Evolutionary conservation across 2,329 filamentous ascomycete species (phyloP).

Genomic region (Erysiphe neolycopersici): DNA sequence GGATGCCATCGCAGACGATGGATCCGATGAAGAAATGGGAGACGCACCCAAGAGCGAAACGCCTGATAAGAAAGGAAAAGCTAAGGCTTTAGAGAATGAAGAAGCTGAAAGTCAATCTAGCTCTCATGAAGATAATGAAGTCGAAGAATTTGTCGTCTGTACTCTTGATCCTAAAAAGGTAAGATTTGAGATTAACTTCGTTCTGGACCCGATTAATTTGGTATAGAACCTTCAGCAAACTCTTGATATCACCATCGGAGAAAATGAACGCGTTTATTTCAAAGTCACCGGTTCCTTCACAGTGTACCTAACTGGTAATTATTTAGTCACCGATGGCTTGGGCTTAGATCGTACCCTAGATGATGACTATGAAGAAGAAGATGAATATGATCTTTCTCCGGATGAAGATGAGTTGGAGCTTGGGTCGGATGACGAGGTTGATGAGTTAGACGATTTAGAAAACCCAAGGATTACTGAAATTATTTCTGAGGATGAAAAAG

Average conservation of each 20-base stretch:
- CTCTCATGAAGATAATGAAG: slow-evolving; percentile 24
- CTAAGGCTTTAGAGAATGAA: slow-evolving; percentile 29
- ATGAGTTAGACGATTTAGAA: slow-evolving; percentile 52
- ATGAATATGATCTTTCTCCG: slow-evolving; percentile 58
- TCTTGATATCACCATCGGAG: slow-evolving; percentile 72
- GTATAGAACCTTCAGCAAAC: slow-evolving; percentile 76
- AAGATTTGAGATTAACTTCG: slow-evolving; percentile 14
- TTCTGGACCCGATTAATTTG: neutral
- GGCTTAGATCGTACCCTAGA: slow-evolving; percentile 27
- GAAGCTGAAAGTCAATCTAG: slow-evolving; percentile 26
- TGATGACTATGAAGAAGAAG: slow-evolving; percentile 32
- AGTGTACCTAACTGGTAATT: slow-evolving; percentile 88
- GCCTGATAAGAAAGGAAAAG: slow-evolving; percentile 42
- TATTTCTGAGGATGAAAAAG: slow-evolving; percentile 50
- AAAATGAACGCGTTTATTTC: slow-evolving; percentile 82
- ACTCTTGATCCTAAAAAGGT: slow-evolving; percentile 85
- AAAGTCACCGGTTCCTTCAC: slow-evolving; percentile 71
- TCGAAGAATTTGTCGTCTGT: slow-evolving; percentile 85
- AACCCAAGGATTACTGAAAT: slow-evolving; percentile 67
- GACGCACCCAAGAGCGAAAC: slow-evolving; percentile 34
- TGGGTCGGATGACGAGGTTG: slow-evolving; percentile 31
- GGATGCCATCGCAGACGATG: slow-evolving; percentile 32
- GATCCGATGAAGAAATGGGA: slow-evolving; percentile 50
- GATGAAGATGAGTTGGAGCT: slow-evolving; percentile 47
- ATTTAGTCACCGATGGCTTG: slow-evolving; percentile 44